These are phyloP conservation scores for Iberis pinnata DNA, from an alignment of 345 rosid genomes.

Conservation along the genomic window DNA sequence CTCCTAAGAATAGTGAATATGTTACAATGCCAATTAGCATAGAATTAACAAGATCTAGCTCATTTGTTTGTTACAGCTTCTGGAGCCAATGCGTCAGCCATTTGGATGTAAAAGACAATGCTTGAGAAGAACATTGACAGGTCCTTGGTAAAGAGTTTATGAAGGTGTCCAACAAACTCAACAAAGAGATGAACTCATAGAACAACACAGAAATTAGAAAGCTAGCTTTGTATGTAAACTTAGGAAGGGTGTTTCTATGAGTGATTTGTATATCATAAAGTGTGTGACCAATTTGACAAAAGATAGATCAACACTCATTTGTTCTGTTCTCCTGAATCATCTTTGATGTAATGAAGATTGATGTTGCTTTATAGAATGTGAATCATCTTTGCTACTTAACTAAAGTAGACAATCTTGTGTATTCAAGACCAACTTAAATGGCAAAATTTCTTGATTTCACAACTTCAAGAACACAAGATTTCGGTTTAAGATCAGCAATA, in stretches of 20 bases:
- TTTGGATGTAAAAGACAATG: slow-evolving; percentile 58
- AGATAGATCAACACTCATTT: slow-evolving; percentile 18
- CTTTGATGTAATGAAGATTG: slow-evolving; percentile 23
- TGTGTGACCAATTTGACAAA: slow-evolving; percentile 23
- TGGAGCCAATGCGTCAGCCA: slow-evolving; percentile 43
- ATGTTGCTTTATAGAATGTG: slow-evolving; percentile 11
- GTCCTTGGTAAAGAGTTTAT: slow-evolving; percentile 68
- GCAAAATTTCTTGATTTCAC: slow-evolving; percentile 8
- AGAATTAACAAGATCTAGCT: too few relatives aligned
- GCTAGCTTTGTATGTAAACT: slow-evolving; percentile 36
- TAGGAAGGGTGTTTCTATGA: slow-evolving; percentile 27
- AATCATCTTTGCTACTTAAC: slow-evolving; percentile 12
- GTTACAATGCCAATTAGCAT: background rate
- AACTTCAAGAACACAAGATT: background rate
- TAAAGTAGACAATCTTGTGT: slow-evolving; percentile 3
- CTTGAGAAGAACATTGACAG: slow-evolving; percentile 76
- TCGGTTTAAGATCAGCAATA: background rate
- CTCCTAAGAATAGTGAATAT: too few relatives aligned
- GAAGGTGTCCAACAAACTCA: slow-evolving; percentile 5
- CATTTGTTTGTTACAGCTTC: slow-evolving; percentile 29
- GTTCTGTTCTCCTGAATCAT: slow-evolving; percentile 14
- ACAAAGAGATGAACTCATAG: slow-evolving; percentile 18
- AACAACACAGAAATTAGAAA: slow-evolving; percentile 23
- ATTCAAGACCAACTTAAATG: background rate
- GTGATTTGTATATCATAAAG: slow-evolving; percentile 40